Base-by-base conservation (phyloP, 2,329 filamentous ascomycete genomes). In the Ophiocordyceps camponoti-leonardi region DNA sequence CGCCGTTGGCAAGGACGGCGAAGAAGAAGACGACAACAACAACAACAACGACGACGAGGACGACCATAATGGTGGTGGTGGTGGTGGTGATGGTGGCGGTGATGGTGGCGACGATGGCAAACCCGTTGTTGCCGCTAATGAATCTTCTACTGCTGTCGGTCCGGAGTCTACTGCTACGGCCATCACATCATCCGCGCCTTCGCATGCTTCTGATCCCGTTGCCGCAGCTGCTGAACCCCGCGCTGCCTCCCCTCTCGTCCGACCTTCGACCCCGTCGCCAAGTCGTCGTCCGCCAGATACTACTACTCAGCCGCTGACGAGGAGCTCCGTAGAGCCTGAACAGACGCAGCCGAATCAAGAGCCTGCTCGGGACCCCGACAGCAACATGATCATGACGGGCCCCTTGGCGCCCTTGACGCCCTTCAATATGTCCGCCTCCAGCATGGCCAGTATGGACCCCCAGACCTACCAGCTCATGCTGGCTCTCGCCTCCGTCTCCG, bases 391-490 rank as follows among this genome's bases (percentile, higher is more conserved):
- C 16, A 47, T 45, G 41, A 43, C 51, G 28, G 46, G 49, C 30
- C 46, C 52, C 30, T 57, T 54, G 47, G 48, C 54, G 23, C 57
- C 62, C 23, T 56, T 58, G 37, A 58, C 60, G 12, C 56, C 62
- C 18, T 65, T 59, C 49, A 59, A n/a, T n/a, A n/a, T n/a, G n/a
- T n/a, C 58, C 12, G 53, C 58, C 28, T 54, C 57, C 5, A 47
- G 56, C 30, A 56, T 65, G 47, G 47, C 59, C 3, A 57, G 52
- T 46, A 53, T 62, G 31, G 58, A 66, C 43, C 57, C 64, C 26
- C 62, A 62, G 47, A 60, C 64, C 42, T 65, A 63, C 26, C 7
- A 8, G 55, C 63, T 66, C 61, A 67, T 69, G 61, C 67, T 69
- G 64, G 61, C 64, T 20, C 54, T 69, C 43, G 65, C 64, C 39